phyloP scores from a whole-genome alignment of 1,284 basidiomycete species.

The Ustilago curta region DNA sequence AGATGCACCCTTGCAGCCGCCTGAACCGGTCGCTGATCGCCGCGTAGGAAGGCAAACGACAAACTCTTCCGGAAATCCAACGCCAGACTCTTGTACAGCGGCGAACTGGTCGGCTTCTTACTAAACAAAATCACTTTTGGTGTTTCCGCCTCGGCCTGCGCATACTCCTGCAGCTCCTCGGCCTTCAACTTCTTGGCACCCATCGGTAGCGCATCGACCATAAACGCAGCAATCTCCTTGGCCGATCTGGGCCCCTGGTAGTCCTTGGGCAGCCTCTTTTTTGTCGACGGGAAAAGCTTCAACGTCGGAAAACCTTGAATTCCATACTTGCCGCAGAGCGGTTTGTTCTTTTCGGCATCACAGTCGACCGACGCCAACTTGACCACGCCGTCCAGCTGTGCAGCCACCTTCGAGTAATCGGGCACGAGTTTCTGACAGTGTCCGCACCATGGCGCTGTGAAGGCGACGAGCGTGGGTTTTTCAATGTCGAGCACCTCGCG shows the following conservation, averaged over 20 bases:
- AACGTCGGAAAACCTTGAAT: slow-evolving; percentile 93
- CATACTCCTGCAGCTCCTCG: slow-evolving; percentile 70
- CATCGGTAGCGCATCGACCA: slow-evolving; percentile 79
- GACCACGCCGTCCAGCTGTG: slow-evolving; percentile 82
- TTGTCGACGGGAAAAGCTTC: slow-evolving; percentile 73
- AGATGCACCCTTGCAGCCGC: slow-evolving; percentile 51
- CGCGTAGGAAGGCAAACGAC: slow-evolving; percentile 61
- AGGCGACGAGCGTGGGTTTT: slow-evolving; percentile 70
- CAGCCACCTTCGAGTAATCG: slow-evolving; percentile 84
- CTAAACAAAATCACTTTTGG: slow-evolving; percentile 66
- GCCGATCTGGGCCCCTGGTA: slow-evolving; percentile 83
- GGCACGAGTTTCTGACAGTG: slow-evolving; percentile 89
- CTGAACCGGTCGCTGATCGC: slow-evolving; percentile 53
- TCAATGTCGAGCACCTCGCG: slow-evolving; percentile 65
- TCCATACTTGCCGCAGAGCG: slow-evolving; percentile 83
- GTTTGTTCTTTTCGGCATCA: slow-evolving; percentile 84
- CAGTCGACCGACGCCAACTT: slow-evolving; percentile 92
- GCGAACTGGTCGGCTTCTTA: slow-evolving; percentile 60
- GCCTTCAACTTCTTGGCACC: slow-evolving; percentile 75
- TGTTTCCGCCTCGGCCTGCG: slow-evolving; percentile 26
- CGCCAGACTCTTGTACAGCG: slow-evolving; percentile 66
- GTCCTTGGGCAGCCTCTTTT: slow-evolving; percentile 75
- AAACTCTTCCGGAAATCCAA: slow-evolving; percentile 63
- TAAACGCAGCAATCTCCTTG: slow-evolving; percentile 81
- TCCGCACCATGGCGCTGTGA: slow-evolving; percentile 70